Conservation (phyloP, 805 yeast genomes). For the Candida ovalis region DNA sequence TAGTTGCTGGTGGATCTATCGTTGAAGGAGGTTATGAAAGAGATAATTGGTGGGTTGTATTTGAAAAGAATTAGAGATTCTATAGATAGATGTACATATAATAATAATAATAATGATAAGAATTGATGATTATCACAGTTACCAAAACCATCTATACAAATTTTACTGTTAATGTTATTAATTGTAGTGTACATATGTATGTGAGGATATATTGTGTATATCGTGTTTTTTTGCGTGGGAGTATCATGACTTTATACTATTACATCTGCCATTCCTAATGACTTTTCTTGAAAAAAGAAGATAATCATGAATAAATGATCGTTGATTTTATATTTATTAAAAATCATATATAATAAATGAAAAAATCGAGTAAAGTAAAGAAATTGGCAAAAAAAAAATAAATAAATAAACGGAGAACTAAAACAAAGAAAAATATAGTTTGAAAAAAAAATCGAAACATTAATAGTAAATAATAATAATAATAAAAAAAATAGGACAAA, state of each 20-base stretch:
- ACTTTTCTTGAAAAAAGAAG: no score
- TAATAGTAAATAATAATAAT: neutral
- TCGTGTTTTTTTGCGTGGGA: no score
- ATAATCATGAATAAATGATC: no score
- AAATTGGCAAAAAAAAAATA: neutral
- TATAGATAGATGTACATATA: no score
- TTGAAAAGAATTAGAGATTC: slow-evolving; percentile 25
- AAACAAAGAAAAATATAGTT: neutral
- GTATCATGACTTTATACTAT: no score
- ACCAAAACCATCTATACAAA: no score
- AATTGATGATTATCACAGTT: no score
- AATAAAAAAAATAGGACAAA: neutral
- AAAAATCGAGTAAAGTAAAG: neutral
- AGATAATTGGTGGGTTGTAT: slow-evolving; percentile 90
- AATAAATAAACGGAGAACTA: slow-evolving; percentile 2
- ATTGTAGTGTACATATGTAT: no score
- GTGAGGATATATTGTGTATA: no score
- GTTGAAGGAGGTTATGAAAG: slow-evolving; percentile 79
- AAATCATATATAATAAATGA: neutral
- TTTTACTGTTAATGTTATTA: no score
- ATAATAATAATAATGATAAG: neutral
- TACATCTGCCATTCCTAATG: no score
- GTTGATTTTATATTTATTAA: no score
- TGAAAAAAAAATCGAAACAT: neutral
- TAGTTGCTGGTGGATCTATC: slow-evolving; percentile 64